phyloP scores from a whole-genome alignment of 805 yeast genomes.

The Yarrowia sp. region DNA sequence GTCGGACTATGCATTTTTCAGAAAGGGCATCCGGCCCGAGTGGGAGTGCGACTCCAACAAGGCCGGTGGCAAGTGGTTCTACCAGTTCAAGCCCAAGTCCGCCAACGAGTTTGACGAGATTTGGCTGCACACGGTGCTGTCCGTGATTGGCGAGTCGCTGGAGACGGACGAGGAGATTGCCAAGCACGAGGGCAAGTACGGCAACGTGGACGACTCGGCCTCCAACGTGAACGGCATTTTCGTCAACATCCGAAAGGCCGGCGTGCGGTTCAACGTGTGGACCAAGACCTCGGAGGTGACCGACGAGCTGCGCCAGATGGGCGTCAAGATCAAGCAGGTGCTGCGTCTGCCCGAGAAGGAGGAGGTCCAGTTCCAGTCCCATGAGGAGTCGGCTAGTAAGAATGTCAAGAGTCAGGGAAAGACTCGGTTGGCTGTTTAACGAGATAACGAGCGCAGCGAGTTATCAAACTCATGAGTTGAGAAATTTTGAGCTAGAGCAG shows the following conservation, averaged over 20 bases:
- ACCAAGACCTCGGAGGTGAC: constrained; percentile 75
- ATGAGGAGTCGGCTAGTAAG: constrained; percentile 35
- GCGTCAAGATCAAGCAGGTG: constrained; percentile 85
- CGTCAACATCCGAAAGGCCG: constrained; percentile 82
- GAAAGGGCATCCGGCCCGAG: constrained; percentile 94
- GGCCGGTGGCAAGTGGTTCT: constrained; percentile 94
- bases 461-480: too few species aligned
- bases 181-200: constrained; percentile 37
- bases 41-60: constrained; percentile 94
- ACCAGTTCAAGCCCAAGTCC: constrained; percentile 60
- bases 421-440: constrained; percentile 32
- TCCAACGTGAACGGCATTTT: constrained; percentile 95
- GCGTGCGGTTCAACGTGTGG: constrained; percentile 90
- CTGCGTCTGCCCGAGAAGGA: constrained; percentile 77
- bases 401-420: constrained; percentile 36
- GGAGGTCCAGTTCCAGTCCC: constrained; percentile 69
- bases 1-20: constrained; percentile 94
- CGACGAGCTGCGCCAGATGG: constrained; percentile 71
- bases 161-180: constrained; percentile 62
- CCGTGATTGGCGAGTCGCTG: constrained; percentile 94
- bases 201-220: constrained; percentile 63
- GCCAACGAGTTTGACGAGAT: constrained; percentile 68
- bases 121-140: constrained; percentile 76
- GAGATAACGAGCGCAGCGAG: not conserved
- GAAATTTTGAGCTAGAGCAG: too few species aligned